Evolutionary conservation across 139 green algal genomes (phyloP).

Genomic region (Chlamydomonas sp.): DNA sequence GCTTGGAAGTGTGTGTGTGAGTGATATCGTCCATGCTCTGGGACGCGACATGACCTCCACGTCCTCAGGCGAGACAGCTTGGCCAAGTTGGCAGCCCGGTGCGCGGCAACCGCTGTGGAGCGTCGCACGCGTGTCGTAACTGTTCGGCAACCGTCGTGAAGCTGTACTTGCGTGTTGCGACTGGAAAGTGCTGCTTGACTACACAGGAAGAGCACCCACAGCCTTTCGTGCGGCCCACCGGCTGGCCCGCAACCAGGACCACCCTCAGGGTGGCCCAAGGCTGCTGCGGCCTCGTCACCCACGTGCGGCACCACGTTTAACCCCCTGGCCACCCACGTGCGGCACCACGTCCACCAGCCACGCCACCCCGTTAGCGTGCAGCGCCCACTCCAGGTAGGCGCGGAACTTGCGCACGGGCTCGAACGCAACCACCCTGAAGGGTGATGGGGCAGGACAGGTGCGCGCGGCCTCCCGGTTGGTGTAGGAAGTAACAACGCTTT

Average conservation of each 20-base stretch:
- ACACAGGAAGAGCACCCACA: too few species aligned
- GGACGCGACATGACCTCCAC: too few species aligned
- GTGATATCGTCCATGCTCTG: too few species aligned
- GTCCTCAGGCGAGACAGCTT: too few species aligned
- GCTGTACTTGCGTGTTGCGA: too few species aligned
- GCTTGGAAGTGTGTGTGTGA: too few species aligned
- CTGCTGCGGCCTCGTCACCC: neutral
- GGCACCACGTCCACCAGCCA: slow-evolving; percentile 3
- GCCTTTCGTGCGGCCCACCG: neutral
- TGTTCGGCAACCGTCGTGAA: too few species aligned
- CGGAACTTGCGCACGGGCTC: slow-evolving; percentile 42
- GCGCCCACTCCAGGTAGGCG: slow-evolving; percentile 24
- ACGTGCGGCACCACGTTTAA: neutral
- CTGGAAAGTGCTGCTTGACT: too few species aligned
- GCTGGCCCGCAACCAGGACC: neutral
- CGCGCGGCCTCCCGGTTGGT: neutral
- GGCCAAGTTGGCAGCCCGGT: too few species aligned
- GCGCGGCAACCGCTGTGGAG: too few species aligned
- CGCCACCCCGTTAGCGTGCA: slow-evolving; percentile 1
- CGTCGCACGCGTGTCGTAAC: too few species aligned
- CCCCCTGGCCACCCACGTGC: neutral
- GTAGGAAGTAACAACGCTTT: neutral
- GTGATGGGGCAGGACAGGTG: neutral
- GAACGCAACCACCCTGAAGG: slow-evolving; percentile 27
- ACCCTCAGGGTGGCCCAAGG: too few species aligned